phyloP scores from a whole-genome alignment of 495 filamentous ascomycete genomes.

The Xylaria acuta region DNA sequence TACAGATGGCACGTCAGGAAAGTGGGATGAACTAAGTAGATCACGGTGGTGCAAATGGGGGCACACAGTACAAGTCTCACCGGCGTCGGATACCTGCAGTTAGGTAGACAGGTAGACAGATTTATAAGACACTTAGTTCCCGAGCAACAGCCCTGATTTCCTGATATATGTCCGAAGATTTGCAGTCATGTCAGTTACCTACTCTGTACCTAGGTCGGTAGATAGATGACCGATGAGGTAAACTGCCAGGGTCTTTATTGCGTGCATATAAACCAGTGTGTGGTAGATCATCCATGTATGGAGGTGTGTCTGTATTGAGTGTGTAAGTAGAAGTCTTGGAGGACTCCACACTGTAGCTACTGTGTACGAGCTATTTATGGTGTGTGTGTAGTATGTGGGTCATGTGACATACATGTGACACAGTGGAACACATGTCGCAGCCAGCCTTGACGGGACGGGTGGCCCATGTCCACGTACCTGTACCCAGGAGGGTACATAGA shows the following conservation, averaged over 20 bases:
- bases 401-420: too few relatives aligned
- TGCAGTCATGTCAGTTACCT: not conserved
- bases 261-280: not conserved
- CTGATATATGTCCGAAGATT: not conserved
- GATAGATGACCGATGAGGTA: not conserved
- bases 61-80: not conserved
- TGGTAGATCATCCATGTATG: too few relatives aligned
- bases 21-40: not conserved
- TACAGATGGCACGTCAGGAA: not conserved
- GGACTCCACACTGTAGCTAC: too few relatives aligned
- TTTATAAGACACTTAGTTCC: not conserved
- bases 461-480: not conserved
- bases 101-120: not conserved
- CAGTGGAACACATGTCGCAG: not conserved
- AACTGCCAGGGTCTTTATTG: constrained; percentile 6
- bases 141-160: not conserved
- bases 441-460: too few relatives aligned
- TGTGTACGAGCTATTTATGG: too few relatives aligned
- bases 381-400: too few relatives aligned
- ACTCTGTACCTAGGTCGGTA: too few relatives aligned
- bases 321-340: too few relatives aligned
- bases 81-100: not conserved
- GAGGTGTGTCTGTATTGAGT: too few relatives aligned
- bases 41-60: not conserved
- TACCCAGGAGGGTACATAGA: not conserved